These are phyloP conservation scores for Naganishia vishniacii DNA, from an alignment of 768 basidiomycete genomes.

Conservation along the genomic window DNA sequence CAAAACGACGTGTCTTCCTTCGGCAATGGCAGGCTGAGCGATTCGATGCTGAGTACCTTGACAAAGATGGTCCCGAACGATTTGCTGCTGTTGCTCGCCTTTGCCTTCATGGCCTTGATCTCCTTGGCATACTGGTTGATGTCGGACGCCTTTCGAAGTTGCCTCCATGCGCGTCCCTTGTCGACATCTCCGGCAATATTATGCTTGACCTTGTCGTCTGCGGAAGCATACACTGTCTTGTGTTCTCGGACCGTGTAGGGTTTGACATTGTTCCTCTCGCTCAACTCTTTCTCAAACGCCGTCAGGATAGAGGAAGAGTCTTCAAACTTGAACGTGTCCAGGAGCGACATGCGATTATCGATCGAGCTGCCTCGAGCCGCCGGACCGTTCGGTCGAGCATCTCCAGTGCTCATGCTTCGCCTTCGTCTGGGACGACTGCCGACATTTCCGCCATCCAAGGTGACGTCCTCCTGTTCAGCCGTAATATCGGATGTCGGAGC, in stretches of 20 bases:
- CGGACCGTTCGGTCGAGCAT: slow-evolving; percentile 31
- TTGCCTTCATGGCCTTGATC: slow-evolving; percentile 72
- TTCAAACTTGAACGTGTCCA: slow-evolving; percentile 31
- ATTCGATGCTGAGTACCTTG: slow-evolving; percentile 72
- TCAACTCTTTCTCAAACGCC: slow-evolving; percentile 41
- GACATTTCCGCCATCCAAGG: not conserved
- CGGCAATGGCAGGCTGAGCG: slow-evolving; percentile 71
- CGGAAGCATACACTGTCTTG: slow-evolving; percentile 72
- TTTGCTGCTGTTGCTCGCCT: slow-evolving; percentile 58
- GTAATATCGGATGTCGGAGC: not conserved
- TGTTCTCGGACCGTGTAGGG: slow-evolving; percentile 78
- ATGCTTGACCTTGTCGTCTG: slow-evolving; percentile 66
- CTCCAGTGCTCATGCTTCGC: slow-evolving; percentile 42
- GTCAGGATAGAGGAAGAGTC: slow-evolving; percentile 41
- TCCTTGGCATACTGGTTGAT: slow-evolving; percentile 96
- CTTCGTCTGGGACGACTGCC: slow-evolving; percentile 25
- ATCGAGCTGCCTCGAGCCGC: slow-evolving; percentile 27
- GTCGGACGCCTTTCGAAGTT: slow-evolving; percentile 82
- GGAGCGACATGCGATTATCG: slow-evolving; percentile 22
- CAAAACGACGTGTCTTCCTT: slow-evolving; percentile 66
- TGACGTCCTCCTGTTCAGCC: not conserved
- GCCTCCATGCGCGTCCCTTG: slow-evolving; percentile 73
- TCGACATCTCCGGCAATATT: slow-evolving; percentile 72
- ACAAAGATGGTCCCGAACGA: slow-evolving; percentile 90
- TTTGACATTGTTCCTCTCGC: slow-evolving; percentile 49